phyloP scores from a whole-genome alignment of 306 rosid genomes.

The Cicer pinnatifidum region DNA sequence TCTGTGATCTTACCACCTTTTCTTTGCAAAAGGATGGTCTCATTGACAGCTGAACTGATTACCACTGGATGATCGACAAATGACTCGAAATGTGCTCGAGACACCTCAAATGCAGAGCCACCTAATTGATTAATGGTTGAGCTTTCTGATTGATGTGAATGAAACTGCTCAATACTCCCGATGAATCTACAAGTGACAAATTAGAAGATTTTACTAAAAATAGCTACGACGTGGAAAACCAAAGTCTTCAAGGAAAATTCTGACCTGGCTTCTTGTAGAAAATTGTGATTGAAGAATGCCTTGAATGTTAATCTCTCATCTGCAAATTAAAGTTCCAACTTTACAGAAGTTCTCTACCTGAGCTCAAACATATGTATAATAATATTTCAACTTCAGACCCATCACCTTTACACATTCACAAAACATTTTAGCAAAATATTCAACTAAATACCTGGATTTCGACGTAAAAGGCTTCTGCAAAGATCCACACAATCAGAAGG shows the following conservation, averaged over 20 bases:
- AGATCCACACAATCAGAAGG: conserved; percentile 87
- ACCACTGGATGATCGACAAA: conserved; percentile 44
- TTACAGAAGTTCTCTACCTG: conserved; percentile 39
- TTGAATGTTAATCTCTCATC: conserved; percentile 85
- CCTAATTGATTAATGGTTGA: conserved; percentile 43
- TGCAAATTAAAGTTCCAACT: conserved; percentile 60
- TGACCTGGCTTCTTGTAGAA: conserved; percentile 72
- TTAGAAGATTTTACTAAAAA: conserved; percentile 41
- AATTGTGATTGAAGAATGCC: conserved; percentile 81
- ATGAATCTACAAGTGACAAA: conserved; percentile 50
- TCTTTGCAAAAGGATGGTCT: conserved; percentile 37
- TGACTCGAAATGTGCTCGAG: conserved; percentile 50
- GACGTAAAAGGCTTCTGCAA: conserved; percentile 84
- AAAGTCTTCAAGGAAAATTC: conserved; percentile 11
- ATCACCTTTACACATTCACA: conserved; percentile 4
- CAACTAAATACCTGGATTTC: conserved; percentile 74
- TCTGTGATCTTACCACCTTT: conserved; percentile 45
- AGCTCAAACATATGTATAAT: conserved; percentile 36
- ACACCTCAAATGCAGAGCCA: conserved; percentile 42
- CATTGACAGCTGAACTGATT: conserved; percentile 43
- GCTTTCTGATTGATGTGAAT: conserved; percentile 45
- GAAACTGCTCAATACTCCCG: conserved; percentile 50
- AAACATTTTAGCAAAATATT: conserved; percentile 23
- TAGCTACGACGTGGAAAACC: conserved; percentile 4
- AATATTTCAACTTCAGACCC: conserved; percentile 37